These are phyloP conservation scores for Nicotiana knightiana DNA, from an alignment of 257 asterid genomes.

Conservation along the genomic window DNA sequence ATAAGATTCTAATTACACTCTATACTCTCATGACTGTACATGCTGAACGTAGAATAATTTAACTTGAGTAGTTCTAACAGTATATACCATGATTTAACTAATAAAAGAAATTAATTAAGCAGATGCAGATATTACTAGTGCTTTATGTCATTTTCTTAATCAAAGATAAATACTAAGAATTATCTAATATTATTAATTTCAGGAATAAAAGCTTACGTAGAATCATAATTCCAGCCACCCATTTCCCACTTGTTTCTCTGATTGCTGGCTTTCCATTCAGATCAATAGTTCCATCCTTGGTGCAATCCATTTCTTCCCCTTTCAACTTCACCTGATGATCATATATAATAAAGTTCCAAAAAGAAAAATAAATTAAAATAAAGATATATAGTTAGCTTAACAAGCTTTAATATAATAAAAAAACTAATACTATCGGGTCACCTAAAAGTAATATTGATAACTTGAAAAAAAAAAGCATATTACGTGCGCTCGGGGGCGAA, in stretches of 20 bases:
- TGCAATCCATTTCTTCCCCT: slow-evolving; percentile 32
- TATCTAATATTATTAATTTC: neutral
- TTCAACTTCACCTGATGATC: slow-evolving; percentile 32
- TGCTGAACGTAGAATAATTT: no score
- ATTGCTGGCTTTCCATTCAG: slow-evolving; percentile 61
- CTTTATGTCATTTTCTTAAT: neutral
- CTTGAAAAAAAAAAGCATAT: neutral
- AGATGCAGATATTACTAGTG: slow-evolving; percentile 13
- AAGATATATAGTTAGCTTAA: no score
- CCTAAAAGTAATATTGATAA: neutral
- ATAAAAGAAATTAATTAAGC: slow-evolving; percentile 10
- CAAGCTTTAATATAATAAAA: no score
- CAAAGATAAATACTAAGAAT: no score
- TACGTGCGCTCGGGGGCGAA: no score
- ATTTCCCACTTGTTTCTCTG: slow-evolving; percentile 48
- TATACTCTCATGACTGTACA: no score
- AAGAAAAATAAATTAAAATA: no score
- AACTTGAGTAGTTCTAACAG: no score
- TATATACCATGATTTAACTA: no score
- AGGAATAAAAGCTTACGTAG: slow-evolving; percentile 43
- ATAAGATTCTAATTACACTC: no score
- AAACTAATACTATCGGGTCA: neutral
- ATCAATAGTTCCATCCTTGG: slow-evolving; percentile 77
- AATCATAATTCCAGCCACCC: slow-evolving; percentile 69
- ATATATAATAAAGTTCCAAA: no score